Evolutionary conservation across 176 grass and related monocot genomes (phyloP), one percentile per base, ranked within the genome.

Genomic region (Pontederia crassipes): DNA sequence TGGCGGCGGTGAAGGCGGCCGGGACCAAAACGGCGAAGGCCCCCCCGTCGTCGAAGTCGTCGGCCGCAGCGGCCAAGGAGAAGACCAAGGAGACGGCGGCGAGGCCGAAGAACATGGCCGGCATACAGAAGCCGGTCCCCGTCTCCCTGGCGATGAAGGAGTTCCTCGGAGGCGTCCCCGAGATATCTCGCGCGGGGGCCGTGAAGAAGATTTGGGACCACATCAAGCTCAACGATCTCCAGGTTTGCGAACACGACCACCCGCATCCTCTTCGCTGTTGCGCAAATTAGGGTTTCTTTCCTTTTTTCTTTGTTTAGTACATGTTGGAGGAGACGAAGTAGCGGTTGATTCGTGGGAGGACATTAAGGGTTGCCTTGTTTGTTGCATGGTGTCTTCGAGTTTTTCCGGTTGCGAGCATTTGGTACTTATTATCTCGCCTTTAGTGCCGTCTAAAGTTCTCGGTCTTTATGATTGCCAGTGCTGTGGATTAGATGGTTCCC

Each of bases 201-300:
- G 0, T 81, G 26, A 89, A 86, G 84, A 75, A 85, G 74, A 24
- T 98, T 76, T 98, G 93, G 93, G 74, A 55, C 3, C 77, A 98
- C 68, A 83, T 98, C 93, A 98, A 98, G 81, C 57, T 71, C 18
- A 58, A 86, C 9, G 54, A 58, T 18, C 93, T 98, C 48, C 93
- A 98, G 93, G 93, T 98, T 15, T 15, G 45, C 32, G 2, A 48
- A 11, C 9, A 46, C 7, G 49, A 7, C 32, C 11, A 26, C 11
- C 20, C 8, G 16, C 6, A 5, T 8, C 45, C n/a, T 56, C 4
- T 8, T 54, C 1, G 2, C n/a, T 68, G 8, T 28, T 28, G 11
- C 6, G 12, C 10, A 28, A 17, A 12, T 13, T 11, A 32, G 9
- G 12, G 8, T 29, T 16, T 24, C 20, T 24, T 24, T 24, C 20